Base-by-base conservation (phyloP, 768 basidiomycete species). In the Leccinum arenicola region DNA sequence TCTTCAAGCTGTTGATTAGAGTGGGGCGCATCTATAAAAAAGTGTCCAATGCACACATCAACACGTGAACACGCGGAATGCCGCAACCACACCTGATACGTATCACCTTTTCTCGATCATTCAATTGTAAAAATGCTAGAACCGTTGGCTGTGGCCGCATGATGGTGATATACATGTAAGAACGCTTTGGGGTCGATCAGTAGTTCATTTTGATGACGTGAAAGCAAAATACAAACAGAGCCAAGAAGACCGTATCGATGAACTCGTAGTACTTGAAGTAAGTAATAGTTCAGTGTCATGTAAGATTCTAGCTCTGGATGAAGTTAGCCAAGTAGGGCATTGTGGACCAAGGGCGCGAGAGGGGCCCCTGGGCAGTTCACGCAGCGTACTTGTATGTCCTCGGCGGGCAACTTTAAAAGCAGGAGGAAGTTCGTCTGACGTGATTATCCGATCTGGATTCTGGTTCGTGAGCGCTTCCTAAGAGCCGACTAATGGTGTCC, bases 131-230 rank as follows among this genome's bases (percentile, higher is more conserved):
- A 73, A 86, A 96, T 77, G 94, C 96, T 56, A 98, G 81, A 60
- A 95, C 74, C n/a, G n/a, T n/a, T n/a, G 53, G 93, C 95, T 52
- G 95, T 97, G 8, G 93, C 95, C 53, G 95, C 91, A 77, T 98
- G 95, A 77, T 98, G 95, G 74, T 97, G 95, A 80, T 95, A 97
- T 60, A 98, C 95, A 76, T 98, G 95, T 64, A 98, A 79, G 78
- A 98, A 98, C 62, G 90, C 94, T 94, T 45, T 31, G 35, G 10
- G 47, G 27, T 29, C 17, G 19, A 40, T 43, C 1, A 31, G 47
- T n/a, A 17, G 40, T 51, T 23, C 58, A 11, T 38, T 45, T 43
- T 33, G 11, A 33, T 35, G 21, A n/a, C 12, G n/a, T 19, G 15
- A 36, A 58, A 19, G 31, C 8, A 31, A 9, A 29, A 25, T 12